Evolutionary conservation across 2,329 filamentous ascomycete species (phyloP), one percentile per base, ranked within the genome.

Genomic region (Teratosphaeria nubilosa): DNA sequence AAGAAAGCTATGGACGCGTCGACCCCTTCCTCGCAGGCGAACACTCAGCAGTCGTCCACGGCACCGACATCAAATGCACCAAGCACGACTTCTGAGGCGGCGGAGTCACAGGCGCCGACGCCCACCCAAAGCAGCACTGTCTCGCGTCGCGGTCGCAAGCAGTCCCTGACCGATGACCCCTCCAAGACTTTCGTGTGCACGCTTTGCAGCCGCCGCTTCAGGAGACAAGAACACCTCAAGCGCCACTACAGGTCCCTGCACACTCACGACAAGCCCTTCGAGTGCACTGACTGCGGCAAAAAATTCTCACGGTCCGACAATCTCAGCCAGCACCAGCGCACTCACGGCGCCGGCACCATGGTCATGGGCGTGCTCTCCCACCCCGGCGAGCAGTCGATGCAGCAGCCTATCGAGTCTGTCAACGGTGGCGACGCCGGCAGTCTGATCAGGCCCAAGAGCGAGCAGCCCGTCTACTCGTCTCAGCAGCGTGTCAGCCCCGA

Each of bases 261-360:
- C 81, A 99, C 94, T 1, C 87, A 95, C 71, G 94, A 97, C 73
- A 99, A 97, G 85, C 94, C 94, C 5, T 99, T 97, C 69, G 90
- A 95, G 78, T 99, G 94, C 81, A 84, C 86, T 65, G 92, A 99
- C 78, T 99, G 94, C 70, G 92, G 94, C 68, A 99, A 99, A 87
- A 96, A 95, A 80, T 99, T 97, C 78, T 97, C 92, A 22, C 87
- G 94, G 68, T 95, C 90, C 67, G 94, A 99, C 77, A 99, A 99
- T 80, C 83, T 99, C 16, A 89, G 91, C 25, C 94, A 99, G 77
- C 94, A 99, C 73, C 87, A 94, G 63, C 86, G 94, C 63, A 99
- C 94, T 4, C 94, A 99, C 70, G 91, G 91, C 58, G 87, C 86
- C 59, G 90, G 91, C 62, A 89, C 91, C 61, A 88, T 96, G 64